These are phyloP conservation scores for Paecilomyces fulvus DNA, from an alignment of 2,329 filamentous ascomycete species.

Conservation along the genomic window DNA sequence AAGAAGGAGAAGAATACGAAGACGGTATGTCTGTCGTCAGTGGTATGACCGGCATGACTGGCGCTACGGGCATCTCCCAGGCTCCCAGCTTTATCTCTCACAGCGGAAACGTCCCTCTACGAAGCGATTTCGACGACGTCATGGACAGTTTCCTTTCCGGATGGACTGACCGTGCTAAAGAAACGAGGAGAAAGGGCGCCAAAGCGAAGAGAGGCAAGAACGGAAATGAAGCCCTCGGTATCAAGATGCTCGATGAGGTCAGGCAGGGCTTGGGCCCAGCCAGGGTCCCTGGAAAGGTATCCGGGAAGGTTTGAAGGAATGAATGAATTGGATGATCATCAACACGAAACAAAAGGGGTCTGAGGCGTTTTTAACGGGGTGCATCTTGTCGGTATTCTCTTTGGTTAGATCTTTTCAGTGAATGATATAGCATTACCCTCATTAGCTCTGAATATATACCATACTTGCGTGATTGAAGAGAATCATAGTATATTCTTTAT, in stretches of 20 bases:
- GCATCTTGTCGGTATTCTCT: background rate
- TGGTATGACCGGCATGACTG: slow-evolving; percentile 45
- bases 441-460: background rate
- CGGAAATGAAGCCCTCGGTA: slow-evolving; percentile 68
- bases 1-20: slow-evolving; percentile 45
- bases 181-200: slow-evolving; percentile 54
- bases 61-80: slow-evolving; percentile 50
- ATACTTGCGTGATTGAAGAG: background rate
- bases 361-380: background rate
- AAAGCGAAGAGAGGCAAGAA: slow-evolving; percentile 62
- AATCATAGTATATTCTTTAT: background rate
- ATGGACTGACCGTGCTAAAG: slow-evolving; percentile 39
- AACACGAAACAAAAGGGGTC: background rate
- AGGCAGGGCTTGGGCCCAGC: slow-evolving; percentile 71
- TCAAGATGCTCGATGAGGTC: slow-evolving; percentile 88
- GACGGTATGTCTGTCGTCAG: slow-evolving; percentile 43
- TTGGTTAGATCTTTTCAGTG: background rate
- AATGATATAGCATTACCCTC: background rate
- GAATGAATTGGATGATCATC: background rate
- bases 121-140: slow-evolving; percentile 77
- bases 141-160: slow-evolving; percentile 86
- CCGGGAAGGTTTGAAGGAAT: background rate
- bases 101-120: slow-evolving; percentile 45
- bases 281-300: slow-evolving; percentile 42
- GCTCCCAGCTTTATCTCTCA: slow-evolving; percentile 46